Conservation (phyloP, 768 basidiomycete species). For the Podaxis sp. region DNA sequence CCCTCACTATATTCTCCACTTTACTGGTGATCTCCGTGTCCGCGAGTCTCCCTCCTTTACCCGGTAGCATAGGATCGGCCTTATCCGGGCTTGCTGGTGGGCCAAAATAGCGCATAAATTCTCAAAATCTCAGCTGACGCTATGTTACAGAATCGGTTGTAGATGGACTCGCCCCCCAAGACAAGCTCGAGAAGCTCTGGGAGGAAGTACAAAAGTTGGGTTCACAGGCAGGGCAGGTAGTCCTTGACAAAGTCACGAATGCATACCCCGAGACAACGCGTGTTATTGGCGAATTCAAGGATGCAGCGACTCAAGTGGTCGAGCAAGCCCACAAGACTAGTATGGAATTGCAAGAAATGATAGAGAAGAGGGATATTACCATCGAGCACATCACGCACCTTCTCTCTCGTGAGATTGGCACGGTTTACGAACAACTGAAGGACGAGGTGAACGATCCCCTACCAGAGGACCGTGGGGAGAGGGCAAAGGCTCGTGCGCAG, state of each 20-base stretch:
- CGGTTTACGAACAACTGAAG: slow-evolving; percentile 1
- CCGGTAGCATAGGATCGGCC: not conserved
- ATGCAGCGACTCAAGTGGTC: not conserved
- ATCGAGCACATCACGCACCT: not conserved
- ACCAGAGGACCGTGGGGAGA: slow-evolving; percentile 11
- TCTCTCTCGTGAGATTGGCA: slow-evolving; percentile 1
- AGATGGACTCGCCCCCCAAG: not conserved
- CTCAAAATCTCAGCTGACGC: not conserved
- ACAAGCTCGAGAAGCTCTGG: slow-evolving; percentile 1
- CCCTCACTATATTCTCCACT: not conserved
- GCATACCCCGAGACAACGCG: not conserved
- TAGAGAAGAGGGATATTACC: not conserved
- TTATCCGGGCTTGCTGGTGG: not conserved
- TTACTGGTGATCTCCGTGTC: not conserved
- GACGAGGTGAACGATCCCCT: slow-evolving; percentile 14
- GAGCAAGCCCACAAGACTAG: not conserved
- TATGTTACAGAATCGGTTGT: not conserved
- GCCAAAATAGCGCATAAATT: not conserved
- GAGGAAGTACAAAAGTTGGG: not conserved
- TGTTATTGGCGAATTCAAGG: not conserved
- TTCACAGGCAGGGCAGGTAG: not conserved
- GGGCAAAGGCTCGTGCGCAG: slow-evolving; percentile 9
- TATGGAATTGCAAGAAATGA: not conserved
- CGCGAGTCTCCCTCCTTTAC: not conserved
- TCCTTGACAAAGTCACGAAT: not conserved